A percentile compares a stretch with the other conserved stretches of the same genome.
Evolutionary conservation across 1,139 yeast genomes (phyloP).

Genomic region (Suhomyces panamericanus): DNA sequence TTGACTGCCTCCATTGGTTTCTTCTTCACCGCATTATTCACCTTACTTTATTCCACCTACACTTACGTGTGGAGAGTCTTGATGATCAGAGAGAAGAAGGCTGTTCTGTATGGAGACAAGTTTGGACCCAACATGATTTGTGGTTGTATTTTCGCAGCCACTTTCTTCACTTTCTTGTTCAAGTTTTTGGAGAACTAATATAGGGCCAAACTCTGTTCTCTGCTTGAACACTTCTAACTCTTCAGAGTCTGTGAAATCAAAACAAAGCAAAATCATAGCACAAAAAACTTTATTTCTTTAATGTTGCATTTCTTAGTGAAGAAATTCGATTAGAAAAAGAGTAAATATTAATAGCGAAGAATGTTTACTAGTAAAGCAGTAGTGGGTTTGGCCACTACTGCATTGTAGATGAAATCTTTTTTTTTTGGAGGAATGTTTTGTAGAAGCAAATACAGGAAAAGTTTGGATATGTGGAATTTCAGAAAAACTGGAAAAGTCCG

Average conservation of each 20-base stretch:
- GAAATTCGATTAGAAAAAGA: too few relatives aligned
- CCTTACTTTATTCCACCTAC: slow-evolving; percentile 71
- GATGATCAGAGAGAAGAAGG: slow-evolving; percentile 78
- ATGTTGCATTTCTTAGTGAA: background rate
- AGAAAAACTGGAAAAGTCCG: too few relatives aligned
- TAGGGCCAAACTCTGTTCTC: background rate
- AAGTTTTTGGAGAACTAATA: slow-evolving; percentile 35
- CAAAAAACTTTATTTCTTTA: slow-evolving; percentile 2
- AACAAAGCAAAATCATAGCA: background rate
- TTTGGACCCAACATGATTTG: slow-evolving; percentile 87
- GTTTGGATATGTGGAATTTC: too few relatives aligned
- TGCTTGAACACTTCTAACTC: background rate
- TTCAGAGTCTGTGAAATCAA: too few relatives aligned
- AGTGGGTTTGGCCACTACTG: too few relatives aligned
- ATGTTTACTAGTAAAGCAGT: too few relatives aligned
- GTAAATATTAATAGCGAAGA: too few relatives aligned
- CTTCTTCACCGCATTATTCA: slow-evolving; percentile 73
- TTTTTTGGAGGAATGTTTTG: too few relatives aligned
- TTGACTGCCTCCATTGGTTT: slow-evolving; percentile 88
- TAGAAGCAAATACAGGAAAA: too few relatives aligned
- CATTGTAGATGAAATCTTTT: too few relatives aligned
- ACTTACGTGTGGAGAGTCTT: slow-evolving; percentile 81
- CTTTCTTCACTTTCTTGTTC: slow-evolving; percentile 69
- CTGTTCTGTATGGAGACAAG: slow-evolving; percentile 83
- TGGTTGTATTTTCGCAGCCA: slow-evolving; percentile 67